Evolutionary conservation across 768 basidiomycete genomes (phyloP), one percentile per base, ranked within the genome.

Genomic region (Leccinellum albellum): DNA sequence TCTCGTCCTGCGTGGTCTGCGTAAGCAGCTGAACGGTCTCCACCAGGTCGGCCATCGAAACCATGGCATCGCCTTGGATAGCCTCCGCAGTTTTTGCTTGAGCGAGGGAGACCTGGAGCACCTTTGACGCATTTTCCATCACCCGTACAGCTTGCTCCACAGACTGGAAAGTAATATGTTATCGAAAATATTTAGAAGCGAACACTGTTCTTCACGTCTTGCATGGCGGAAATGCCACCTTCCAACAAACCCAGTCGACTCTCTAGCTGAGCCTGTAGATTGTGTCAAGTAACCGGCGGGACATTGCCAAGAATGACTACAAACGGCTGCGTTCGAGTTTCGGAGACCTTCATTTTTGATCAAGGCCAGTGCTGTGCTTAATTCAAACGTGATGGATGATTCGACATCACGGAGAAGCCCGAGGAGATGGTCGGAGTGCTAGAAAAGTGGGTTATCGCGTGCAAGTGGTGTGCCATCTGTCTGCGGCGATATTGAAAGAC

Each of bases 11-110:
- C 3, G 80, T 74, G 10, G 71, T 74, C 31, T 65, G 62, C 1
- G 76, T 74, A 21, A 84, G 66, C 12, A 71, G 66, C 8, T 70
- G 59, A 24, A 85, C 61, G 0, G 72, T 67, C 21, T 69, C 63
- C 10, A 64, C 67, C 9, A 85, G 74, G 10, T 64, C 62, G 15
- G 61, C 53, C 47, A 77, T 76, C 21, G 78, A 74, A 32, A 63
- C 54, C 7, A 72, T 61, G 5, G 75, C 70, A 23, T 76, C 70
- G 28, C 58, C 61, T 54, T 84, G 82, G 31, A 71, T 65, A 4
- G 57, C 57, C 20, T 71, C 73, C 5, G 75, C 64, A 28, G 58
- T 52, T n/a, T 69, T 61, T 2, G 77, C 73, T 23, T 71, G 67
- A 12, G 60, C 60, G 23, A 70, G 53, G 6, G 74, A 73, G 15